Percentiles rank a stretch among this genome's conserved stretches.
phyloP scores from a whole-genome alignment of 2,329 filamentous ascomycete species.

The Phialophora tarda region DNA sequence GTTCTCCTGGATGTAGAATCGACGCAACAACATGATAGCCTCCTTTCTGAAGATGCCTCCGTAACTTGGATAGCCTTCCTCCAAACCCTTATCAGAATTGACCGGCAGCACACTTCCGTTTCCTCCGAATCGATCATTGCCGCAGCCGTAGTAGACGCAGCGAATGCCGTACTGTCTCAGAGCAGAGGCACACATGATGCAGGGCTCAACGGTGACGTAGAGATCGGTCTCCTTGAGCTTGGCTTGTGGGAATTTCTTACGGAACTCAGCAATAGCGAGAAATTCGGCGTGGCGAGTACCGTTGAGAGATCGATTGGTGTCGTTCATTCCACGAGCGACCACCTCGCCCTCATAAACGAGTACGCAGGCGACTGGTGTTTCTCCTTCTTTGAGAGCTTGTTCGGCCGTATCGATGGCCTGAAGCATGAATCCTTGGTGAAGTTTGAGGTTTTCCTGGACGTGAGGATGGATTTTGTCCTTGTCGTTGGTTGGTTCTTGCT shows the following conservation, averaged over 20 bases:
- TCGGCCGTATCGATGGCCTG: conserved; percentile 61
- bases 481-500: conserved; percentile 19
- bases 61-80: conserved; percentile 78
- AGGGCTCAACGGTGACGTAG: conserved; percentile 97
- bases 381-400: conserved; percentile 80
- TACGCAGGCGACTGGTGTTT: conserved; percentile 96
- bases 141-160: conserved; percentile 91
- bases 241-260: conserved; percentile 67
- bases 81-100: conserved; percentile 58
- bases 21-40: conserved; percentile 85
- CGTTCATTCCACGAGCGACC: conserved; percentile 93
- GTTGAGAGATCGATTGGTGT: conserved; percentile 85
- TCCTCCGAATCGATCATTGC: conserved; percentile 96
- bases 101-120: conserved; percentile 87
- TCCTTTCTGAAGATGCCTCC: conserved; percentile 90
- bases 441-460: conserved; percentile 36
- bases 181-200: conserved; percentile 97
- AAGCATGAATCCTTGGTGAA: conserved; percentile 41
- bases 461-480: conserved; percentile 38
- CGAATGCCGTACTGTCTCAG: conserved; percentile 86
- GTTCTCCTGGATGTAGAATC: conserved; percentile 98
- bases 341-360: conserved; percentile 79
- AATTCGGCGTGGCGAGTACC: conserved; percentile 96
- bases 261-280: conserved; percentile 75
- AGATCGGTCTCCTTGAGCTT: conserved; percentile 77